These are phyloP conservation scores for Pseudonitzschia multiseries DNA, from an alignment of 108 stramenopile genomes.

Conservation along the genomic window DNA sequence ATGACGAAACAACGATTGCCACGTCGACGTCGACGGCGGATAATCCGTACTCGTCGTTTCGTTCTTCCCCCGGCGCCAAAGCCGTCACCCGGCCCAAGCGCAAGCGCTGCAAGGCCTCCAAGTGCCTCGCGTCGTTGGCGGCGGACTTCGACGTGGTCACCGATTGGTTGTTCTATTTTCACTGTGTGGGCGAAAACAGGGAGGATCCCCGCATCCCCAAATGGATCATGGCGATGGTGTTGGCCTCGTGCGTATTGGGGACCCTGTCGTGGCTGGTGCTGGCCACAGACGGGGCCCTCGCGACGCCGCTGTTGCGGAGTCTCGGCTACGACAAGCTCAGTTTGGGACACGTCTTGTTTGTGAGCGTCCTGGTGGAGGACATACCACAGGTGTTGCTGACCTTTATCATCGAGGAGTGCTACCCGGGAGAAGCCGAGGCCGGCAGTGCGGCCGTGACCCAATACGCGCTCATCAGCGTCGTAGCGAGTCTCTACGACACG, in stretches of 20 bases:
- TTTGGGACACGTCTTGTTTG: slow-evolving; percentile 33
- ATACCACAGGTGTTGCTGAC: slow-evolving; percentile 43
- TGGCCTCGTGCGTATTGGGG: slow-evolving; percentile 27
- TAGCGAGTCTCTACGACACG: slow-evolving; percentile 40
- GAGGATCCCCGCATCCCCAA: slow-evolving; percentile 27
- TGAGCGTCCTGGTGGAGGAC: slow-evolving; percentile 37
- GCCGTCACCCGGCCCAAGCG: slow-evolving; percentile 20
- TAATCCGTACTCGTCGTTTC: too few relatives aligned
- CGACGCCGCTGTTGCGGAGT: slow-evolving; percentile 21
- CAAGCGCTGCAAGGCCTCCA: slow-evolving; percentile 28
- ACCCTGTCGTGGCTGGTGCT: slow-evolving; percentile 35
- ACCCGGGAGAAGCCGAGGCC: slow-evolving; percentile 11
- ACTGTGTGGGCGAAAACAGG: slow-evolving; percentile 1
- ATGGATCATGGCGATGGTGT: neutral
- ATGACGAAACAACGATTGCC: too few relatives aligned
- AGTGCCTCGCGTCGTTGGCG: slow-evolving; percentile 27
- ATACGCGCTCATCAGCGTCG: slow-evolving; percentile 33
- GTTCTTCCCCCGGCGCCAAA: neutral
- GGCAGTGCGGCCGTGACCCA: slow-evolving; percentile 7
- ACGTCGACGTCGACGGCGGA: too few relatives aligned
- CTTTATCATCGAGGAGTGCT: slow-evolving; percentile 43
- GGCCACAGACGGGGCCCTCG: slow-evolving; percentile 39
- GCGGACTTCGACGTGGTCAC: slow-evolving; percentile 41
- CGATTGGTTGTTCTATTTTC: slow-evolving; percentile 35
- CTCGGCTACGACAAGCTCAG: slow-evolving; percentile 33